These are phyloP conservation scores for Cercospora zeae-maydis DNA, from an alignment of 2,329 filamentous ascomycete species.

Conservation along the genomic window DNA sequence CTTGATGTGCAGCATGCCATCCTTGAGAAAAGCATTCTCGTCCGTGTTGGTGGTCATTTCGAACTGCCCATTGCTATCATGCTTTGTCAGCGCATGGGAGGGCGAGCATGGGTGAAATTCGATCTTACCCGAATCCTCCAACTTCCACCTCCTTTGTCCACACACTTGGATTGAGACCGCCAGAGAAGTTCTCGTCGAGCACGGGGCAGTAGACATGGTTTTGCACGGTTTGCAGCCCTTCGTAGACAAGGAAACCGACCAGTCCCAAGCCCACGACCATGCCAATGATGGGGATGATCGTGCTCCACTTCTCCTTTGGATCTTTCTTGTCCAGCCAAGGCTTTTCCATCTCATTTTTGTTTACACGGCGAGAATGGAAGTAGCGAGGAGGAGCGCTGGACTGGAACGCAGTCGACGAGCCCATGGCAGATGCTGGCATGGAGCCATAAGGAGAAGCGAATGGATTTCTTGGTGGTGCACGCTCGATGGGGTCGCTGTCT, in stretches of 20 bases:
- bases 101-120: background rate
- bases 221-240: slow-evolving; percentile 67
- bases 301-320: slow-evolving; percentile 81
- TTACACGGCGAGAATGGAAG: slow-evolving; percentile 70
- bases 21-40: slow-evolving; percentile 70
- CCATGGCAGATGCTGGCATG: slow-evolving; percentile 43
- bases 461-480: slow-evolving; percentile 31
- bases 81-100: slow-evolving; percentile 16
- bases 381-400: slow-evolving; percentile 44
- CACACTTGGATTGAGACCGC: slow-evolving; percentile 52
- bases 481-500: slow-evolving; percentile 35
- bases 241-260: slow-evolving; percentile 69
- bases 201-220: slow-evolving; percentile 71
- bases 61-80: slow-evolving; percentile 70
- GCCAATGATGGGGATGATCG: slow-evolving; percentile 71
- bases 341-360: slow-evolving; percentile 69
- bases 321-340: slow-evolving; percentile 73
- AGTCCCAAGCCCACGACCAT: slow-evolving; percentile 65
- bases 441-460: slow-evolving; percentile 44
- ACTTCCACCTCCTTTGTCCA: slow-evolving; percentile 75
- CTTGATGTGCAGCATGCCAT: slow-evolving; percentile 69
- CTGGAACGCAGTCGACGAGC: slow-evolving; percentile 42
- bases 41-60: slow-evolving; percentile 68
- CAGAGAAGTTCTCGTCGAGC: slow-evolving; percentile 62
- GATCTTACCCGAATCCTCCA: slow-evolving; percentile 68